Evolutionary conservation across 2,329 filamentous ascomycete species (phyloP).

Genomic region (Claviceps digitariae): DNA sequence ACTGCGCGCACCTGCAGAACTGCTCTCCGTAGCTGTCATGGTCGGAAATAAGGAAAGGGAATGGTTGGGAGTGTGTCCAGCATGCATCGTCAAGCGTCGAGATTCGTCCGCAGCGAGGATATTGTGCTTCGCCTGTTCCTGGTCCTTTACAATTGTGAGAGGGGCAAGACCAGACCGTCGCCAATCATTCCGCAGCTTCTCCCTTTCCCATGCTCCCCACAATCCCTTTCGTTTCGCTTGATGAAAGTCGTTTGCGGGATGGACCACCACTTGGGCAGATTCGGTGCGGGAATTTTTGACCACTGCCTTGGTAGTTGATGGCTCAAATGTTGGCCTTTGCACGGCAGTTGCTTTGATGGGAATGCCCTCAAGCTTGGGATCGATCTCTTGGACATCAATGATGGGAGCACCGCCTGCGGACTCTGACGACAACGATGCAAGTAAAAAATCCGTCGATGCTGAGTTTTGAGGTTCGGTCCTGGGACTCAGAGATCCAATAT

Average conservation of each 20-base stretch:
- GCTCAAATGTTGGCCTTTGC: constrained; percentile 33
- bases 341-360: constrained; percentile 40
- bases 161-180: constrained; percentile 4
- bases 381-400: constrained; percentile 44
- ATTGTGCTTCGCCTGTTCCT: constrained; percentile 27
- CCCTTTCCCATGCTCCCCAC: constrained; percentile 2
- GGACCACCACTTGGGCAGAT: constrained; percentile 17
- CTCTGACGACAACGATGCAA: constrained; percentile 16
- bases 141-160: constrained; percentile 19
- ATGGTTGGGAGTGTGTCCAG: constrained; percentile 49
- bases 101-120: constrained; percentile 34
- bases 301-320: constrained; percentile 11
- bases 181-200: constrained; percentile 2
- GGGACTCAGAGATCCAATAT: constrained; percentile 28
- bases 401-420: constrained; percentile 25
- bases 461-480: constrained; percentile 28
- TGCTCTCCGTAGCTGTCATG: constrained; percentile 25
- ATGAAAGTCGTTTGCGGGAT: constrained; percentile 1
- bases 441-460: constrained; percentile 22
- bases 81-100: constrained; percentile 44
- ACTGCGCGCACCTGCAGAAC: constrained; percentile 14
- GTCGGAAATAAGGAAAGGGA: constrained; percentile 39
- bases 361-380: constrained; percentile 47
- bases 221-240: neutral
- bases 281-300: constrained; percentile 17